phyloP scores from a whole-genome alignment of 352 stramenopile genomes.

The Achlya hypogyna region DNA sequence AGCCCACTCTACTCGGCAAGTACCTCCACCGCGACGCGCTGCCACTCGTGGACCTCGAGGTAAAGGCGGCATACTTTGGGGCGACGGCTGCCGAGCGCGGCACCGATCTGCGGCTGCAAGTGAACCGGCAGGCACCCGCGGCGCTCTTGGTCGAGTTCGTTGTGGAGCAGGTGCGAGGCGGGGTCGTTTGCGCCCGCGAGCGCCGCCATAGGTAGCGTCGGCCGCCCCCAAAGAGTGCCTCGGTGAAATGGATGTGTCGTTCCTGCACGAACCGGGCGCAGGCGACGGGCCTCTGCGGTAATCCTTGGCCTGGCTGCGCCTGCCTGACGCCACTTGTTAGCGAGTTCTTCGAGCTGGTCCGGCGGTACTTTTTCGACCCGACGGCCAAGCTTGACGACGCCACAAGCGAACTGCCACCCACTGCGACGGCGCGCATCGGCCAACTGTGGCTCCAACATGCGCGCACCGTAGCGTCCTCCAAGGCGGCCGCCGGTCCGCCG shows the following conservation, averaged over 20 bases:
- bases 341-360: constrained; percentile 17
- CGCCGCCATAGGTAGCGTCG: constrained; percentile 13
- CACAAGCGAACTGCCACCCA: background rate
- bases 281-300: constrained; percentile 14
- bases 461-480: constrained; percentile 27
- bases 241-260: constrained; percentile 14
- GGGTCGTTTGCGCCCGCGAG: background rate
- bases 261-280: constrained; percentile 11
- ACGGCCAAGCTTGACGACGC: background rate
- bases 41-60: background rate
- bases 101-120: background rate
- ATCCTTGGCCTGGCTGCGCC: background rate
- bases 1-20: background rate
- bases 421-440: constrained; percentile 28
- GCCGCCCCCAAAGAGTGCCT: background rate
- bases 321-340: background rate
- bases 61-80: constrained; percentile 11
- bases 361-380: constrained; percentile 12
- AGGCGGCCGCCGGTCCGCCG: background rate
- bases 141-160: constrained; percentile 12
- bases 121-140: constrained; percentile 10
- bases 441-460: constrained; percentile 51
- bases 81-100: background rate
- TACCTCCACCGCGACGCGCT: background rate
- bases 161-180: constrained; percentile 7